phyloP scores from a whole-genome alignment of 495 filamentous ascomycete species.

The Penicillium taxi region DNA sequence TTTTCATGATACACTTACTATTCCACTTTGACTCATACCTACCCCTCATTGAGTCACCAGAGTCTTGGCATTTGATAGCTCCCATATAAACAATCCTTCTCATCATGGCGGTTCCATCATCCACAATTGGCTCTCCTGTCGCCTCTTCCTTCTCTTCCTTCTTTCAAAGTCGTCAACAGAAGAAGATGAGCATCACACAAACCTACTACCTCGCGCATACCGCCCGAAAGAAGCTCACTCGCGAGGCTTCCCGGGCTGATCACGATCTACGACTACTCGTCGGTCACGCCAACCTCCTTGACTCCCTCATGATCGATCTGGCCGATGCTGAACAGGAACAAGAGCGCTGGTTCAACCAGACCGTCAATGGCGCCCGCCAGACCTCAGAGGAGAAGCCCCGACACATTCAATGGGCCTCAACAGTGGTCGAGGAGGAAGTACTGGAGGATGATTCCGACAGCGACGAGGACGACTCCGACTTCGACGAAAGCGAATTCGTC shows the following conservation, averaged over 20 bases:
- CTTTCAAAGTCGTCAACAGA: constrained; percentile 41
- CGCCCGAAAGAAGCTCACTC: constrained; percentile 89
- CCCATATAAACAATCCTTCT: too few species aligned
- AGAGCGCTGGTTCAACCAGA: constrained; percentile 97
- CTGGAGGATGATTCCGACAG: constrained; percentile 60
- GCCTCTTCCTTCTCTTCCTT: constrained; percentile 31
- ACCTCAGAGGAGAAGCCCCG: constrained; percentile 45
- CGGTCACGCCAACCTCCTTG: constrained; percentile 95
- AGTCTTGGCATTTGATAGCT: too few species aligned
- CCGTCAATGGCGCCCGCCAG: constrained; percentile 65
- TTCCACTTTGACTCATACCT: too few species aligned
- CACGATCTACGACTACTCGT: constrained; percentile 93
- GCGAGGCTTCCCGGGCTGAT: constrained; percentile 79
- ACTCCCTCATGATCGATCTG: constrained; percentile 91
- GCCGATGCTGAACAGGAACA: constrained; percentile 91
- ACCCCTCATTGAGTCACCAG: too few species aligned
- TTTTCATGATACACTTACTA: too few species aligned
- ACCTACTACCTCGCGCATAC: constrained; percentile 97
- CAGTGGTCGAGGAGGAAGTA: constrained; percentile 63
- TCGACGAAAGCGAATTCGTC: constrained; percentile 43
- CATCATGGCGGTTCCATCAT: too few species aligned
- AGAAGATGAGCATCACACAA: constrained; percentile 93
- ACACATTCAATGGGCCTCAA: constrained; percentile 85
- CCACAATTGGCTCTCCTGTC: constrained; percentile 8
- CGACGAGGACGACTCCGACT: constrained; percentile 50